A percentile compares a stretch with the other conserved stretches of the same genome.
These are phyloP conservation scores for Flaveria ramosissima DNA, from an alignment of 129 eudicot species.

Conservation along the genomic window DNA sequence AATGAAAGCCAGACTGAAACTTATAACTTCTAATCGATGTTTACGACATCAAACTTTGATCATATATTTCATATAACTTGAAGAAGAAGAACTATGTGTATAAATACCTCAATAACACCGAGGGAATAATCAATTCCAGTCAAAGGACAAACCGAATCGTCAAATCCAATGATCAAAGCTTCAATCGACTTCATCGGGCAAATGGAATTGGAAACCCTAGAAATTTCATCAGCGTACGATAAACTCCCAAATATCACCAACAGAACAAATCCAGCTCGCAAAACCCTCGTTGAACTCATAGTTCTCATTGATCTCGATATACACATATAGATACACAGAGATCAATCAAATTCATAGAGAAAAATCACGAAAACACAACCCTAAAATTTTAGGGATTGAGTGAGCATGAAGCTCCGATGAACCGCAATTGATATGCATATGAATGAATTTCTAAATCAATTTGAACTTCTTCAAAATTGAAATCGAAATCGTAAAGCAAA, in stretches of 20 bases:
- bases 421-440: slow-evolving; percentile 28
- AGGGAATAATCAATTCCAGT: slow-evolving; percentile 31
- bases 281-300: slow-evolving; percentile 33
- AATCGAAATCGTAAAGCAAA: background rate
- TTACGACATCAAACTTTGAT: background rate
- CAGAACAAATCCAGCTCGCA: slow-evolving; percentile 44
- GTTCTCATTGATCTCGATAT: slow-evolving; percentile 27
- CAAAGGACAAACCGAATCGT: slow-evolving; percentile 40
- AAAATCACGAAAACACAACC: slow-evolving; percentile 9
- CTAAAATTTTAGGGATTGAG: slow-evolving; percentile 4
- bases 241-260: slow-evolving; percentile 40
- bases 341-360: slow-evolving; percentile 30
- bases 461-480: background rate
- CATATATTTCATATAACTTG: slow-evolving; percentile 3
- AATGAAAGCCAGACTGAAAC: background rate
- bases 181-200: slow-evolving; percentile 47
- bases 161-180: slow-evolving; percentile 45
- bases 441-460: background rate
- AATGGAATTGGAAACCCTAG: slow-evolving; percentile 42
- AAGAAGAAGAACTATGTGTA: background rate
- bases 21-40: background rate
- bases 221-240: slow-evolving; percentile 47
- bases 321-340: slow-evolving; percentile 12
- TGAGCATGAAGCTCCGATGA: slow-evolving; percentile 24
- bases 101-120: slow-evolving; percentile 58